A percentile compares a stretch with the other conserved stretches of the same genome.
phyloP scores from a whole-genome alignment of 2,329 filamentous ascomycete genomes.

The Diaporthe capsici region DNA sequence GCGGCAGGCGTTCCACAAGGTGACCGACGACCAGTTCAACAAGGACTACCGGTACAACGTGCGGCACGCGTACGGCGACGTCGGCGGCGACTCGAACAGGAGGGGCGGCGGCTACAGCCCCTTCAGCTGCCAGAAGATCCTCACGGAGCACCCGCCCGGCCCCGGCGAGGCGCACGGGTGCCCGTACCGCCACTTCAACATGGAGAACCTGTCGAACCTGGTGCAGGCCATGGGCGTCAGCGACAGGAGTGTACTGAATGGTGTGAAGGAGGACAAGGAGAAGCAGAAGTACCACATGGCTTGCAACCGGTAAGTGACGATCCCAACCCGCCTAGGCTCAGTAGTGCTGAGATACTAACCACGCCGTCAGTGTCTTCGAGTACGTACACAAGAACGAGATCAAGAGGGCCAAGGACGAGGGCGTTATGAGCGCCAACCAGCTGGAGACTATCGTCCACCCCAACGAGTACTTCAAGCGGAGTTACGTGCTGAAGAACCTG shows the following conservation, averaged over 20 bases:
- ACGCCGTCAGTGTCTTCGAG: slow-evolving; percentile 82
- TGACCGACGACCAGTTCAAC: slow-evolving; percentile 95
- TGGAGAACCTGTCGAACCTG: slow-evolving; percentile 85
- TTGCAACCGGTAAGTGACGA: slow-evolving; percentile 80
- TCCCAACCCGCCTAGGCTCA: slow-evolving; percentile 7
- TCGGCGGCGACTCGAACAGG: slow-evolving; percentile 91
- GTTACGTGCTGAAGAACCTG: slow-evolving; percentile 88
- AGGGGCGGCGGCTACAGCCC: slow-evolving; percentile 90
- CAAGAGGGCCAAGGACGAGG: slow-evolving; percentile 81
- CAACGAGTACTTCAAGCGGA: slow-evolving; percentile 98
- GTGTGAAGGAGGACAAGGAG: slow-evolving; percentile 89
- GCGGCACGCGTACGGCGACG: slow-evolving; percentile 94
- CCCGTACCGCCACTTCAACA: slow-evolving; percentile 91
- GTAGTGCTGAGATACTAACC: neutral
- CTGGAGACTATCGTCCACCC: slow-evolving; percentile 97
- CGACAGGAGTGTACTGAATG: slow-evolving; percentile 82
- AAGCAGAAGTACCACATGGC: slow-evolving; percentile 94
- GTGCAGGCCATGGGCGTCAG: slow-evolving; percentile 84
- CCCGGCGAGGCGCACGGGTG: slow-evolving; percentile 95
- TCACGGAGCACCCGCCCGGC: slow-evolving; percentile 89
- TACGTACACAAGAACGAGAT: slow-evolving; percentile 84
- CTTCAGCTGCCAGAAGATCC: slow-evolving; percentile 94
- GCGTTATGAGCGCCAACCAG: slow-evolving; percentile 79
- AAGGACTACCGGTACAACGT: slow-evolving; percentile 99
- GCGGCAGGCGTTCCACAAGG: slow-evolving; percentile 86